Percentiles rank a stretch among this genome's conserved stretches.
Evolutionary conservation across 495 filamentous ascomycete species (phyloP).

Genomic region (Aspergillus bertholletiae): DNA sequence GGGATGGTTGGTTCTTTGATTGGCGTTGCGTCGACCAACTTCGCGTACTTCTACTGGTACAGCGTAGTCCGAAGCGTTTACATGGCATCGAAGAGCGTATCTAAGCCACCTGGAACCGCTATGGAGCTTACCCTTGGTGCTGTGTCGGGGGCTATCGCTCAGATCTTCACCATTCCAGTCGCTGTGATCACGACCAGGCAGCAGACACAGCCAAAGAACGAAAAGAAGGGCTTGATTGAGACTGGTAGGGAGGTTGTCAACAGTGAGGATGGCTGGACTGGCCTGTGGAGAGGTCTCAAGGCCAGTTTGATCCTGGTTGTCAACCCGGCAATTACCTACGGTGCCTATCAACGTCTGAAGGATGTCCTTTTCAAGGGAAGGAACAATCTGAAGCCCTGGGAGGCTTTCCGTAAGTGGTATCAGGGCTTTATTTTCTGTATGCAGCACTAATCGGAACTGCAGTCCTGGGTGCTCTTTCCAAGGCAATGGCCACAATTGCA

Average conservation of each 20-base stretch:
- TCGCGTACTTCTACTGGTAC: constrained; percentile 99
- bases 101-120: constrained; percentile 71
- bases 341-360: constrained; percentile 89
- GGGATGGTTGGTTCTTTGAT: constrained; percentile 83
- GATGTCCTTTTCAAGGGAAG: constrained; percentile 75
- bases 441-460: constrained; percentile 13
- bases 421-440: not conserved
- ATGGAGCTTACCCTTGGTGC: constrained; percentile 86
- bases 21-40: constrained; percentile 95
- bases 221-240: constrained; percentile 82
- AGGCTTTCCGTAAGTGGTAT: constrained; percentile 82
- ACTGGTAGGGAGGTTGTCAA: constrained; percentile 86
- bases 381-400: constrained; percentile 72
- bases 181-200: constrained; percentile 93
- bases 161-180: constrained; percentile 95
- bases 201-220: constrained; percentile 81
- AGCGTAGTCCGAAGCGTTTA: constrained; percentile 82
- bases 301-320: constrained; percentile 94
- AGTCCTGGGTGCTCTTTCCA: constrained; percentile 93
- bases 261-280: constrained; percentile 84
- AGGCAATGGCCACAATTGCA: constrained; percentile 83
- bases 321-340: constrained; percentile 97
- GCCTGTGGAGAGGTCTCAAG: constrained; percentile 93
- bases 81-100: constrained; percentile 59
- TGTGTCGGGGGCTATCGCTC: constrained; percentile 83